Base-by-base conservation (phyloP, 2,329 filamentous ascomycete genomes). In the Fusarium redolens region DNA sequence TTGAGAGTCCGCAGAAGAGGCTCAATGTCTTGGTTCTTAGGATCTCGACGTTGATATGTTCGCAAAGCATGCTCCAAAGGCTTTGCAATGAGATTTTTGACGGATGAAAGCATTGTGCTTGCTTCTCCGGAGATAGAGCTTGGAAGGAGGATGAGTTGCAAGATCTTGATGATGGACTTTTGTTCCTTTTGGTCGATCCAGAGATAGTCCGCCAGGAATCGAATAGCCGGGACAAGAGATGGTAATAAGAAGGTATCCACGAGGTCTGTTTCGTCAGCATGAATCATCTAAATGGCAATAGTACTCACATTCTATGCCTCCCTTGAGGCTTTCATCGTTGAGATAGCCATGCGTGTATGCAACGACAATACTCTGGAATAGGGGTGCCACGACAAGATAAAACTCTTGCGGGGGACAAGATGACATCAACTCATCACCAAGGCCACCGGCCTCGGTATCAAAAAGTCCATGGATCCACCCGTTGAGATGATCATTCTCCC, bases 391-490 rank as follows among this genome's bases (percentile, higher is more conserved):
- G 7, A 96, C 86, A 22, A 93, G 83, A 76, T 96, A 96, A 78
- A 96, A 96, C 43, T 95, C 91, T 77, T 95, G 93, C 2, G 94
- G 94, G 3, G 92, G 91, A 75, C 93, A 96, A 3, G 92, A 92
- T 13, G 92, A 91, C 89, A 96, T 93, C 12, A 96, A 84, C 65
- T 96, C 93, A 76, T 96, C 93, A 12, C 91, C 91, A 6, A 96
- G 88, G 0, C 92, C 92, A 40, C 90, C 89, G 17, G 90, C 88
- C 74, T 95, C 93, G 12, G 88, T 90, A 71, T 93, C 91, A 75
- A 94, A 96, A 5, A 97, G 87, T 0, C 92, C 93, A 35, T 90
- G 89, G 28, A 96, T 90, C 93, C 94, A 97, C 33, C 90, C 91
- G 48, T 87, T 87, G 1, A 96, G 83, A 73, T 94, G 91, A 7